Evolutionary conservation across 2,329 filamentous ascomycete genomes (phyloP).

Genomic region (Tolypocladium cylindrosporum): DNA sequence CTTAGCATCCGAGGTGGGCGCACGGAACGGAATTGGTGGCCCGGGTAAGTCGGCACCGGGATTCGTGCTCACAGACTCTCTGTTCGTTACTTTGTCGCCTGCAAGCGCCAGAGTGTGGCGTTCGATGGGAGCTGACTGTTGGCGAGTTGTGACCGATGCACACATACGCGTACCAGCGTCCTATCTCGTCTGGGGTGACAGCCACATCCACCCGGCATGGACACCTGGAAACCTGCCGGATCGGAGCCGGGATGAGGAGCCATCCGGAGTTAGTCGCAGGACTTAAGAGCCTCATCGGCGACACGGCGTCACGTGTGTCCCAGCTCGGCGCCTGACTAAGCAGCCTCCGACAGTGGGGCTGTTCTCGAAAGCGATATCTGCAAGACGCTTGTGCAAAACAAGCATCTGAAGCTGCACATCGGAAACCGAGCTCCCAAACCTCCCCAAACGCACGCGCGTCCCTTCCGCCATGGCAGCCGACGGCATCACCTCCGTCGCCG

Average conservation of each 20-base stretch:
- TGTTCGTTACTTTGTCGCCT: neutral
- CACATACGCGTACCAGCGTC: no score
- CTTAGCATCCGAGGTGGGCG: neutral
- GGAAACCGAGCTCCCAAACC: neutral
- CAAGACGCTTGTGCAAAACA: neutral
- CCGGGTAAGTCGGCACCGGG: neutral
- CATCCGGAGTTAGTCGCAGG: neutral
- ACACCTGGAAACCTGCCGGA: neutral
- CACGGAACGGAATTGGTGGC: neutral
- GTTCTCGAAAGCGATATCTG: neutral
- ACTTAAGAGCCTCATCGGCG: neutral
- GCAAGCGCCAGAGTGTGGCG: no score
- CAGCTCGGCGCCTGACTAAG: neutral
- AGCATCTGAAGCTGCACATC: neutral
- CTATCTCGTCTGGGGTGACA: no score
- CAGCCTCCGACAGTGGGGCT: neutral
- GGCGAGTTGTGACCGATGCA: no score
- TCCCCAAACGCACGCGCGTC: neutral
- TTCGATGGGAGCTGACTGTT: no score
- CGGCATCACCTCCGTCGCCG: conserved; percentile 44
- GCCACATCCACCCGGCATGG: neutral
- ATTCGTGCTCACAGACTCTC: neutral
- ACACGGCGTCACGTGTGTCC: neutral
- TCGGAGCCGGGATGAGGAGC: neutral
- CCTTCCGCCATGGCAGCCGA: conserved; percentile 20